Base-by-base conservation (phyloP, 2,329 filamentous ascomycete genomes). In the Colletotrichum echinochloae region DNA sequence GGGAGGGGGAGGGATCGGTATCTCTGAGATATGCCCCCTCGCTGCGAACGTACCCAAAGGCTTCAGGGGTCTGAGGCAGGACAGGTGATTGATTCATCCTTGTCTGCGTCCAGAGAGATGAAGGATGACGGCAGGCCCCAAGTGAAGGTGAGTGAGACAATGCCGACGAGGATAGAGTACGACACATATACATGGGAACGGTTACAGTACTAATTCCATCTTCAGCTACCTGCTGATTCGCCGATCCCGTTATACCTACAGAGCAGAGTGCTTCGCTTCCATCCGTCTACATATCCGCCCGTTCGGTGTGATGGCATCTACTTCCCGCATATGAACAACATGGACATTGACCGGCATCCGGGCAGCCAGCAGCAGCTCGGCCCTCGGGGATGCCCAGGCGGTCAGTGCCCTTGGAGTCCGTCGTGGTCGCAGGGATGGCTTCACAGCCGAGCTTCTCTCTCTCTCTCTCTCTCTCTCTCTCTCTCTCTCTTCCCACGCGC, bases 371-470 rank as follows among this genome's bases (percentile, higher is more conserved):
- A 37, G 65, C 59, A 35, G 49, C 65, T 56, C 59, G n/a, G 51
- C 52, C 7, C 30, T 65, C 52, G 60, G 61, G 61, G 61, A 65
- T 65, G 39, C 35, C 46, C 46, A 48, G 30, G 70, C 66, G 65
- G 52, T 56, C 68, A 67, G 37, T 68, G 68, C 68, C 41, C 56
- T 66, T 20, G 33, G 46, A 18, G 57, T 61, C 56, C 64, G 56
- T 61, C 33, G 54, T 37, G 23, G 57, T 28, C 51, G 63, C 62
- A 71, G 65, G 65, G 65, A 59, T 48, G 59, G 59, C 67, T 67
- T 68, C 56, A 33, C n/a, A n/a, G n/a, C n/a, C n/a, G n/a, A n/a
- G n/a, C n/a, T n/a, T n/a, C n/a, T n/a, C n/a, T n/a, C n/a, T n/a
- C n/a, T n/a, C n/a, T n/a, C n/a, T n/a, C n/a, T n/a, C n/a, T n/a